Evolutionary conservation across 139 green algal species (phyloP).

Genomic region (Mychonastes homosphaera): DNA sequence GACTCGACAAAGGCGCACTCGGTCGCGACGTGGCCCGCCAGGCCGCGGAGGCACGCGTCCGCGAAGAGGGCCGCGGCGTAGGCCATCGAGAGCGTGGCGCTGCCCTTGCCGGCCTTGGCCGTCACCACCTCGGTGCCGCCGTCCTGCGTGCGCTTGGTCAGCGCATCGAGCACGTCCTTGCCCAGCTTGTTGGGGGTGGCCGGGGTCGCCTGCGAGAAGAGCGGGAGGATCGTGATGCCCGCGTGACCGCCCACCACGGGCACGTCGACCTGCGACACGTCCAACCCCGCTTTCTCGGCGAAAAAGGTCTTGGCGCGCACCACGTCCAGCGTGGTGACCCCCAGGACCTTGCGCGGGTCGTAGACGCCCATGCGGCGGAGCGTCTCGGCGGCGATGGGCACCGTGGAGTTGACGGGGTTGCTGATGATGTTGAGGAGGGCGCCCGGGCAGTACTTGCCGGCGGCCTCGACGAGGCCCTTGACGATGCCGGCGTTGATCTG

Average conservation of each 20-base stretch:
- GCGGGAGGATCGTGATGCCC: conserved; percentile 95
- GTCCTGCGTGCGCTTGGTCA: conserved; percentile 97
- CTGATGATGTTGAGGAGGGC: conserved; percentile 86
- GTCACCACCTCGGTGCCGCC: conserved; percentile 96
- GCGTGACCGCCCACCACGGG: conserved; percentile 96
- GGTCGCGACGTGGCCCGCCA: conserved; percentile 65
- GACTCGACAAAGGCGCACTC: conserved; percentile 90
- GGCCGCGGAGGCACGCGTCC: conserved; percentile 79
- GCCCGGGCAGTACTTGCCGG: conserved; percentile 80
- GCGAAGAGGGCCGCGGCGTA: conserved; percentile 94
- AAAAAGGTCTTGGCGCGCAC: conserved; percentile 92
- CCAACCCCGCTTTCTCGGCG: conserved; percentile 73
- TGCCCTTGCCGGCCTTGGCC: conserved; percentile 84
- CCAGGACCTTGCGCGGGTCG: conserved; percentile 66
- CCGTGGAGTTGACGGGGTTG: conserved; percentile 99
- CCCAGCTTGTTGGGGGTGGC: conserved; percentile 45
- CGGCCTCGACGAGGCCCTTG: conserved; percentile 65
- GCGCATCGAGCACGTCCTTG: conserved; percentile 70
- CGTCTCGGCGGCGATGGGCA: conserved; percentile 94
- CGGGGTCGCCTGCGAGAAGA: conserved; percentile 77
- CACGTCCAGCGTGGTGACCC: conserved; percentile 85
- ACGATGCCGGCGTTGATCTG: conserved; percentile 93
- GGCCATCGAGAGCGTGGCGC: conserved; percentile 95
- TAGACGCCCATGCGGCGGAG: conserved; percentile 70
- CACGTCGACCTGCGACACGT: conserved; percentile 80